Percentiles rank a stretch among this genome's conserved stretches.
Conservation (phyloP, 768 basidiomycete species). For the Lentinula raphanica region DNA sequence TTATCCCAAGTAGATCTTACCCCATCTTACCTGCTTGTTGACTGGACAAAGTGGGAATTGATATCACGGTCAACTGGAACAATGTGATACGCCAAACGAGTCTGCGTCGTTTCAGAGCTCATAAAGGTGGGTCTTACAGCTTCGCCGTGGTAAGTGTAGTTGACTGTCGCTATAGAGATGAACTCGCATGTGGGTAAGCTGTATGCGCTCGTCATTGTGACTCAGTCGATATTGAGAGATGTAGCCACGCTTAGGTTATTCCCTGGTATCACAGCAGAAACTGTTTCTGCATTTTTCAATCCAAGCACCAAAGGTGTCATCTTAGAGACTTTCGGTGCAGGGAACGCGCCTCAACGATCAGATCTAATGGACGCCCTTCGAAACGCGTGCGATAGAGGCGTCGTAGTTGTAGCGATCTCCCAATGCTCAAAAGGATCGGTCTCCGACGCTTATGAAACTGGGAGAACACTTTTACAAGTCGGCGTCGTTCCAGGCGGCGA, state of each 20-base stretch:
- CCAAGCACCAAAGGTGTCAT: conserved; percentile 78
- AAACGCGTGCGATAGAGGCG: conserved; percentile 76
- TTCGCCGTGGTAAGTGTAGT: not conserved
- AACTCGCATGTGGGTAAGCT: conserved; percentile 71
- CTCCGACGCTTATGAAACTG: conserved; percentile 78
- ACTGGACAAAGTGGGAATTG: conserved; percentile 66
- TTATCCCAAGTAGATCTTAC: not conserved
- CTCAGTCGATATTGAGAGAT: not conserved
- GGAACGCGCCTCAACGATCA: conserved; percentile 81
- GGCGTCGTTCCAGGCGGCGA: conserved; percentile 84
- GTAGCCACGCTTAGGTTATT: conserved; percentile 79
- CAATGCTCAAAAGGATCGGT: conserved; percentile 88
- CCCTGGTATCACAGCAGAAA: conserved; percentile 76
- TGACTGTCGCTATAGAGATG: conserved; percentile 49
- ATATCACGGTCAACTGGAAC: conserved; percentile 86
- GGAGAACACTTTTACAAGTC: conserved; percentile 58
- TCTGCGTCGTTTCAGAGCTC: conserved; percentile 71
- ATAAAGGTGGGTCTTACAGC: conserved; percentile 54
- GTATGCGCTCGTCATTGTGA: not conserved
- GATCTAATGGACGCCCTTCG: conserved; percentile 75
- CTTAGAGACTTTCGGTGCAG: conserved; percentile 88
- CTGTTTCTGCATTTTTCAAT: conserved; percentile 69
- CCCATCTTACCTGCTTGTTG: conserved; percentile 6
- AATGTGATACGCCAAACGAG: conserved; percentile 81
- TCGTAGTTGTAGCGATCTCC: conserved; percentile 87